Evolutionary conservation across 768 basidiomycete species (phyloP).

Genomic region (Boletus sensibilis): DNA sequence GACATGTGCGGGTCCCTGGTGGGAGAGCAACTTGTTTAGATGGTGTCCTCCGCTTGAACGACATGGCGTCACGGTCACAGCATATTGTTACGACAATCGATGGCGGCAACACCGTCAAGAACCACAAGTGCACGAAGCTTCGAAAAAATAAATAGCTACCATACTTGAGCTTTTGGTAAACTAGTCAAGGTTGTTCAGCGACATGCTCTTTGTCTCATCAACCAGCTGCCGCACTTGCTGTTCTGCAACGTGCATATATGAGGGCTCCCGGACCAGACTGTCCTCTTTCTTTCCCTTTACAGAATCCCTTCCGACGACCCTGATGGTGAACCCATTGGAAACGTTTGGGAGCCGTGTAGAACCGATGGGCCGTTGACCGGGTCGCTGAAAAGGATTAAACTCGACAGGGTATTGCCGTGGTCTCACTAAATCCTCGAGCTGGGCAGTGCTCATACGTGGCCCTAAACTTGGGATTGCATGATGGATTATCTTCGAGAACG

Average conservation of each 20-base stretch:
- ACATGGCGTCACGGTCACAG: constrained; percentile 29
- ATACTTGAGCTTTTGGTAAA: background rate
- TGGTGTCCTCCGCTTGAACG: constrained; percentile 70
- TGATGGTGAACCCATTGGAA: constrained; percentile 34
- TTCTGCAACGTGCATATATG: background rate
- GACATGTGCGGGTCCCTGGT: constrained; percentile 57
- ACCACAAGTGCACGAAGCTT: background rate
- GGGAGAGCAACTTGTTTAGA: constrained; percentile 43
- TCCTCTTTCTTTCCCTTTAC: background rate
- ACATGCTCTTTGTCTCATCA: constrained; percentile 16
- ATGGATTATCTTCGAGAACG: constrained; percentile 30
- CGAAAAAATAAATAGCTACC: background rate
- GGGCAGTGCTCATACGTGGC: constrained; percentile 22
- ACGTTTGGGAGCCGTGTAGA: constrained; percentile 29
- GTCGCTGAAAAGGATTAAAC: constrained; percentile 35
- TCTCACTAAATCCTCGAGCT: constrained; percentile 23
- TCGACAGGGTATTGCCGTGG: constrained; percentile 31
- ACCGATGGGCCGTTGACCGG: constrained; percentile 31
- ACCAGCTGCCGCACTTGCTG: constrained; percentile 13
- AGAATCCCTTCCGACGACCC: constrained; percentile 23
- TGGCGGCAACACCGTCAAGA: background rate
- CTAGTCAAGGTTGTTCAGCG: constrained; percentile 32
- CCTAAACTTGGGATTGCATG: constrained; percentile 26
- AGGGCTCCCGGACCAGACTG: background rate
- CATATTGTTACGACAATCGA: background rate